A percentile compares a stretch with the other conserved stretches of the same genome.
Conservation (phyloP, 2,329 filamentous ascomycete genomes). For the Neocatenulostroma microsporum region DNA sequence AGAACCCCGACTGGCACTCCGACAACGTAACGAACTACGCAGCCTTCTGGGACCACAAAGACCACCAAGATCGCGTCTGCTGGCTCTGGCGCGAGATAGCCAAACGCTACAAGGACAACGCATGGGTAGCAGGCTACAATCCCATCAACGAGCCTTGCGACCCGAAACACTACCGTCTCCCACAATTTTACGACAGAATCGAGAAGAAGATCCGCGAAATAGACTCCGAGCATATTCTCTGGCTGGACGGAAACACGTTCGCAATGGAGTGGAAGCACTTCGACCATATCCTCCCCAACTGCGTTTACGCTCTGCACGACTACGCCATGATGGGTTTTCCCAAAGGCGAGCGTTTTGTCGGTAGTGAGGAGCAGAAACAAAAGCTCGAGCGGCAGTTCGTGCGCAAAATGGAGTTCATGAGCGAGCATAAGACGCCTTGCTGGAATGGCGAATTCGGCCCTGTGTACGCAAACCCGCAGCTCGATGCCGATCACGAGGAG, state of each 20-base stretch:
- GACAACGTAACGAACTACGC: constrained; percentile 41
- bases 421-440: constrained; percentile 34
- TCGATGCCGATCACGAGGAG: constrained; percentile 32
- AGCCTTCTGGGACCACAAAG: constrained; percentile 45
- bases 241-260: constrained; percentile 31
- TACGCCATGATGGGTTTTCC: constrained; percentile 48
- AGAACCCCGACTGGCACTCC: constrained; percentile 46
- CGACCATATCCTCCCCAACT: constrained; percentile 35
- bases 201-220: constrained; percentile 41
- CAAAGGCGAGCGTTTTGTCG: constrained; percentile 35
- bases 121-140: constrained; percentile 45
- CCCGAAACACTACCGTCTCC: constrained; percentile 39
- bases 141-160: constrained; percentile 47
- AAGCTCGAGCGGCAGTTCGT: constrained; percentile 39
- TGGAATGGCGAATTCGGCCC: constrained; percentile 48
- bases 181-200: constrained; percentile 40
- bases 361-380: constrained; percentile 37
- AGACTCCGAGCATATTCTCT: constrained; percentile 43
- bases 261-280: constrained; percentile 38
- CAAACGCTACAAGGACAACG: constrained; percentile 37
- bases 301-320: constrained; percentile 47
- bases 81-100: constrained; percentile 45
- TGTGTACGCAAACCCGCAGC: constrained; percentile 38
- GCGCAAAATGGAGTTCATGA: constrained; percentile 44
- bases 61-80: constrained; percentile 43